Conservation (phyloP, 148 eudicot genomes). For the Bassia scoparia region DNA sequence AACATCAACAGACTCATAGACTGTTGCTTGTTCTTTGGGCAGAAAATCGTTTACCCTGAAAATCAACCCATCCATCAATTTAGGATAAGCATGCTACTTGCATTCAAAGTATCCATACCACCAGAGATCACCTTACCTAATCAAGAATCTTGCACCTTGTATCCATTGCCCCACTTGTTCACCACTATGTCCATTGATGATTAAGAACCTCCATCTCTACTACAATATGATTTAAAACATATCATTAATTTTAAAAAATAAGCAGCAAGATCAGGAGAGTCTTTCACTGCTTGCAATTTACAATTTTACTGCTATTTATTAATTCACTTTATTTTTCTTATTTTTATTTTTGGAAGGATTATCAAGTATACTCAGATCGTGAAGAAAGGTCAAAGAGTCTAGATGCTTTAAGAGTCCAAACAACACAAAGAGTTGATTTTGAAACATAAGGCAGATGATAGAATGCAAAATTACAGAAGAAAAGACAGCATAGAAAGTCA, state of each 20-base stretch:
- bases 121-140: conserved; percentile 56
- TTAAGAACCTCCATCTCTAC: conserved; percentile 80
- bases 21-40: conserved; percentile 92
- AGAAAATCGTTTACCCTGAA: conserved; percentile 86
- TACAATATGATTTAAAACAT: conserved; percentile 20
- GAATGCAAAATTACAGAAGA: too few species aligned
- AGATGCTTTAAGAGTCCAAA: background rate
- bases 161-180: conserved; percentile 99
- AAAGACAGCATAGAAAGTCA: too few species aligned
- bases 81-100: background rate
- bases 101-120: background rate
- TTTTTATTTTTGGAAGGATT: too few species aligned
- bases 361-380: background rate
- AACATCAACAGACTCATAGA: conserved; percentile 89
- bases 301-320: too few species aligned
- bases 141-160: conserved; percentile 92
- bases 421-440: too few species aligned
- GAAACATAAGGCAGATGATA: too few species aligned
- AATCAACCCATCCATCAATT: conserved; percentile 12
- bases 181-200: conserved; percentile 95
- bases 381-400: background rate
- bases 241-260: background rate
- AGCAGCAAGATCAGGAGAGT: conserved; percentile 2
- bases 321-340: too few species aligned
- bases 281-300: background rate